A percentile compares a stretch with the other conserved stretches of the same genome.
phyloP scores from a whole-genome alignment of 176 grass and related monocot genomes.

The Zizania latifolia region DNA sequence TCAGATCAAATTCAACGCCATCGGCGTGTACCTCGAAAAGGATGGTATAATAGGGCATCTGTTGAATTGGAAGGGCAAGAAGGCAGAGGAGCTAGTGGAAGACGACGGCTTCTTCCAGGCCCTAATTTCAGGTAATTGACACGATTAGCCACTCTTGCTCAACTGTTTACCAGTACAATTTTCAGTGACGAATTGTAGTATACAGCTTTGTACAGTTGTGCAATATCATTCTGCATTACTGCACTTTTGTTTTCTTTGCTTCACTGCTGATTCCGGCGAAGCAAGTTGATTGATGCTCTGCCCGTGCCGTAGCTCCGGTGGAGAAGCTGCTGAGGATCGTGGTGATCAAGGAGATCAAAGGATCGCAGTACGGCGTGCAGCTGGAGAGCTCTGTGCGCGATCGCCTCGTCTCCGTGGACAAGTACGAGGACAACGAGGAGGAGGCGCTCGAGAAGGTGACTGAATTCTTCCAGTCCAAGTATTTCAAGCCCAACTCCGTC shows the following conservation, averaged over 20 bases:
- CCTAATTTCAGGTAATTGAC: conserved; percentile 36
- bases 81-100: conserved; percentile 18
- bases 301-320: conserved; percentile 39
- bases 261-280: too few relatives aligned
- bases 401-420: conserved; percentile 46
- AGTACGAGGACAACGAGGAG: conserved; percentile 73
- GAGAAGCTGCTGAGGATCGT: conserved; percentile 67
- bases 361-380: conserved; percentile 83
- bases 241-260: not conserved
- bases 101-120: conserved; percentile 68
- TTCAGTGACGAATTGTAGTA: too few relatives aligned
- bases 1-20: conserved; percentile 85
- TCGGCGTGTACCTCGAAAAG: conserved; percentile 69
- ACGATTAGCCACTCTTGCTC: not conserved
- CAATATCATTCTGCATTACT: too few relatives aligned
- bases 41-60: conserved; percentile 24
- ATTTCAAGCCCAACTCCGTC: conserved; percentile 58
- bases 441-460: conserved; percentile 64
- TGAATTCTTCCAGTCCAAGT: conserved; percentile 71
- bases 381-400: conserved; percentile 80
- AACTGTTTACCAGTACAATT: not conserved
- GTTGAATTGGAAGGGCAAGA: conserved; percentile 49
- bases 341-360: conserved; percentile 95
- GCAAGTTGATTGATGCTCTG: not conserved
- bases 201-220: not conserved